Evolutionary conservation across 169 alveolate genomes (phyloP), one percentile per base, ranked within the genome.

Genomic region (Eimeria sp.): DNA sequence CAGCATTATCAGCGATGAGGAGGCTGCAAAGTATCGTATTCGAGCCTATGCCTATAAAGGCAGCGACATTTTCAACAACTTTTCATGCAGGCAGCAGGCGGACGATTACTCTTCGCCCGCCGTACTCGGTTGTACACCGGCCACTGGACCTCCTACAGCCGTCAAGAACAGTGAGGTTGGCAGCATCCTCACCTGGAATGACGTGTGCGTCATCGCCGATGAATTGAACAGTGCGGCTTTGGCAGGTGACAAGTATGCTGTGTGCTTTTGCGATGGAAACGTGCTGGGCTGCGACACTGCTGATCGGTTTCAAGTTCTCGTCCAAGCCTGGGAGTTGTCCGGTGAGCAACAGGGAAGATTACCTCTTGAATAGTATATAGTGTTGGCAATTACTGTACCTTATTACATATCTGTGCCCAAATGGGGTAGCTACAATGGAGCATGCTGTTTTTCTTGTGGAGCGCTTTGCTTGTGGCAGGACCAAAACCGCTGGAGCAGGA

Each of bases 231-330:
- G 57, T 4, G 78, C 57, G 16, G 76, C 83, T 7, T 10, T 73
- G 43, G 94, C 88, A 6, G 96, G 96, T 67, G 89, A 47, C 10
- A 22, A n/a, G 70, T 93, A 65, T 57, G 96, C 94, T 22, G 51
- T 93, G 54, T 93, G 96, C 89, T 82, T 93, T 47, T 93, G 96
- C 54, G 92, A 93, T 43, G 96, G 96, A 45, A 51, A 34, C 57
- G n/a, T 45, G 13, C 45, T 75, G 49, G 94, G 90, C 5, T 93
- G 96, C 96, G 22, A 43, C 16, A 43, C 54, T 30, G 78, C 65
- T n/a, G 57, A 47, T 47, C 90, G 89, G 58, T 93, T 63, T 30
- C 82, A 63, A 30, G 10, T 70, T 25, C 96, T 80, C 34, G 82
- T 83, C 27, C 86, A 49, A 47, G 82, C 93, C 34, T 67, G 86